These are phyloP conservation scores for Beta macrorhiza DNA, from an alignment of 179 eudicot species.

Conservation along the genomic window DNA sequence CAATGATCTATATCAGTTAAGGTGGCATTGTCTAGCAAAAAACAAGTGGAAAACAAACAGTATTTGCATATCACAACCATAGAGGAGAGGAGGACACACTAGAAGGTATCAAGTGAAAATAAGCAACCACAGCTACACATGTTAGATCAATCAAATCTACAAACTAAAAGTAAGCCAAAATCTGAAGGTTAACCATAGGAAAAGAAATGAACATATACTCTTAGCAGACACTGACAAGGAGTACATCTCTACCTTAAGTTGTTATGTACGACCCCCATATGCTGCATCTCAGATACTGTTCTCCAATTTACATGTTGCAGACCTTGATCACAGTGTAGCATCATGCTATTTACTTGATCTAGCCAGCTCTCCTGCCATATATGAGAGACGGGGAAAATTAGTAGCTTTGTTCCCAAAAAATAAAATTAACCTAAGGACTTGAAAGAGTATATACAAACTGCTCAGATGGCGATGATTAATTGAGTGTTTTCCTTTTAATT, in stretches of 20 bases:
- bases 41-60: neutral
- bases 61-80: neutral
- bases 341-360: constrained; percentile 70
- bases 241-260: constrained; percentile 43
- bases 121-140: constrained; percentile 5
- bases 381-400: constrained; percentile 5
- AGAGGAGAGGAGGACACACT: neutral
- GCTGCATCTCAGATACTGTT: constrained; percentile 38
- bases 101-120: neutral
- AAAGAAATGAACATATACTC: neutral
- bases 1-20: neutral
- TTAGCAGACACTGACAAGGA: neutral
- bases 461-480: neutral
- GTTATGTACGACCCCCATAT: constrained; percentile 34
- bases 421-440: neutral
- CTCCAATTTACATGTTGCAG: constrained; percentile 39
- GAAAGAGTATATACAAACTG: neutral
- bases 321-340: constrained; percentile 61
- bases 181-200: neutral
- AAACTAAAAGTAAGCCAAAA: neutral
- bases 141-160: neutral
- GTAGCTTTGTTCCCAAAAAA: neutral
- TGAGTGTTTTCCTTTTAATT: constrained; percentile 23
- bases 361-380: constrained; percentile 64
- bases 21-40: neutral